Percentiles rank a stretch among this genome's conserved stretches.
These are phyloP conservation scores for Agrocybe praecox DNA, from an alignment of 768 basidiomycete species.

Conservation along the genomic window DNA sequence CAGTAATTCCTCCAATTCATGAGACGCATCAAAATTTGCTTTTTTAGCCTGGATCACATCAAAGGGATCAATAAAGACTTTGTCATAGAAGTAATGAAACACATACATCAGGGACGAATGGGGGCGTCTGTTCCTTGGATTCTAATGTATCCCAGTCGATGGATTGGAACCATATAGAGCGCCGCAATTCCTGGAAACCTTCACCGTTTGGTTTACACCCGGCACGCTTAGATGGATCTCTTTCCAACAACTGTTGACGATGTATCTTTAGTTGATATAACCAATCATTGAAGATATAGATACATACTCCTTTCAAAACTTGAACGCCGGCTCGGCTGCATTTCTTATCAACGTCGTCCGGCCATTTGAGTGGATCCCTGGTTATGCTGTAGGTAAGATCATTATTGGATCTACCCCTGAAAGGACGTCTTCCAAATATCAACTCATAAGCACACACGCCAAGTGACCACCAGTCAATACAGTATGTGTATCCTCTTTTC, in stretches of 20 bases:
- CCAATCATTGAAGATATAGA: conserved; percentile 4
- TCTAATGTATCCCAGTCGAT: conserved; percentile 91
- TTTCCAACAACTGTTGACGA: conserved; percentile 72
- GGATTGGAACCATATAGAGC: conserved; percentile 84
- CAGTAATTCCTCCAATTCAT: conserved; percentile 94
- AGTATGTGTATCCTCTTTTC: conserved; percentile 93
- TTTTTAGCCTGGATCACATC: conserved; percentile 78
- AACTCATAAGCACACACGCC: conserved; percentile 94
- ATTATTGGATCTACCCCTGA: conserved; percentile 91
- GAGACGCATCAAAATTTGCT: conserved; percentile 98
- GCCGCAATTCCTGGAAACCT: conserved; percentile 76
- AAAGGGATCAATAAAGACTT: conserved; percentile 11
- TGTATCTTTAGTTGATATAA: conserved; percentile 3
- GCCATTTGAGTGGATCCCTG: conserved; percentile 85
- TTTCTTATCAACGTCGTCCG: conserved; percentile 83
- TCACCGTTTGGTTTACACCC: conserved; percentile 83
- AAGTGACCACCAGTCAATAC: conserved; percentile 97
- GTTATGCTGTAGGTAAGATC: conserved; percentile 92
- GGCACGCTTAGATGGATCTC: conserved; percentile 79
- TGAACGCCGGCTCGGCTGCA: conserved; percentile 79
- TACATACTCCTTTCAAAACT: conserved; percentile 76
- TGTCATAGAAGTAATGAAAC: conserved; percentile 6
- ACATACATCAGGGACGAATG: conserved; percentile 88
- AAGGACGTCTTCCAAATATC: conserved; percentile 88
- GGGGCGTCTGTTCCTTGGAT: conserved; percentile 70